Evolutionary conservation across 495 filamentous ascomycete genomes (phyloP), one percentile per base, ranked within the genome.

Genomic region (Neurospora tetrasperma): DNA sequence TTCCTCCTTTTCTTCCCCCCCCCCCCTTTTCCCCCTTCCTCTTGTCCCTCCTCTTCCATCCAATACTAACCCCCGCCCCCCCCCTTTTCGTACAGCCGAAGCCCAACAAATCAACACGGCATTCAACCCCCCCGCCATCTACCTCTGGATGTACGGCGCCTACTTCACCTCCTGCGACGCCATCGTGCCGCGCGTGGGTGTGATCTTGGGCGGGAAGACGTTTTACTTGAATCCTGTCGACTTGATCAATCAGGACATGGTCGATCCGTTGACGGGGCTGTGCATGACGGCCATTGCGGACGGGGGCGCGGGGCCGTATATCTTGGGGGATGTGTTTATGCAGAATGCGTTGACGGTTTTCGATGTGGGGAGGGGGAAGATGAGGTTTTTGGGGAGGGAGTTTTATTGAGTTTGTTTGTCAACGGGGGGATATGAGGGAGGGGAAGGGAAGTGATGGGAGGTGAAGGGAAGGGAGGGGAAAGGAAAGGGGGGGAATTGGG

Each of bases 311-410:
- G 84, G 84, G 41, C 80, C 82, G 11, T 85, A 81, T 73, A 88
- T 92, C 31, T 74, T 93, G 23, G 90, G 90, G 2, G 87, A 88
- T 73, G 83, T 83, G 1, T 92, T 90, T 75, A 82, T 91, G 82
- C 90, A 89, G 79, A 90, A 88, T 75, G 89, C 90, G 0, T 76
- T 92, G 16, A 83, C 84, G 0, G 86, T 89, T 10, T 90, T 89
- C 76, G 88, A 91, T 80, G 82, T 91, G 66, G 89, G 87, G 10
- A 81, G 80, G 72, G 83, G 83, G 38, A 78, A 85, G 83, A 84
- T 90, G 85, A 75, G 83, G 43, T 89, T 89, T 70, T 75, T 78
- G 20, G 73, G 75, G 6, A 70, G 82, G 11, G 73, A 77, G 69
- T 78, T 77, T 59, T 78, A 81, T 42, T 80, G 72, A 5, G 35